Percentiles rank a stretch among this genome's conserved stretches.
Evolutionary conservation across 371 early-diverging fungal species (phyloP).

Genomic region (Syncephalastrum sp.): DNA sequence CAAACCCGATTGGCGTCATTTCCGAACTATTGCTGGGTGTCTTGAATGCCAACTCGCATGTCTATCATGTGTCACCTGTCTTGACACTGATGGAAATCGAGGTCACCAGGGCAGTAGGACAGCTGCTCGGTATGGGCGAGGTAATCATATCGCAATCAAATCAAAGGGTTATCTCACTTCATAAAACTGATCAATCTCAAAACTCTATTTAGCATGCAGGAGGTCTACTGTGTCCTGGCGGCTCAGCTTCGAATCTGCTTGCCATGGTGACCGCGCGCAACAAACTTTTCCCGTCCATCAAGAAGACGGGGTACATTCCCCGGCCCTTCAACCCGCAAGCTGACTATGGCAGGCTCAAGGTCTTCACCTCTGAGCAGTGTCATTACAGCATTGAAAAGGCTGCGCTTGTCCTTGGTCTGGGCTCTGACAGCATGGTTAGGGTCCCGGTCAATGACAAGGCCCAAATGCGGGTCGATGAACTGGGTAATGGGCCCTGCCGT

Average conservation of each 20-base stretch:
- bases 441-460: constrained; percentile 71
- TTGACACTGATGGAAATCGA: constrained; percentile 74
- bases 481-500: constrained; percentile 41
- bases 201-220: constrained; percentile 40
- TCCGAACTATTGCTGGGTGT: constrained; percentile 73
- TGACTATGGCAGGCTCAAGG: constrained; percentile 53
- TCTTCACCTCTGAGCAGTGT: constrained; percentile 75
- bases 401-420: constrained; percentile 76
- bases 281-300: constrained; percentile 63
- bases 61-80: constrained; percentile 78
- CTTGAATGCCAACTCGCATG: constrained; percentile 82
- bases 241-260: constrained; percentile 77
- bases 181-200: not conserved
- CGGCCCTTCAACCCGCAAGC: constrained; percentile 33
- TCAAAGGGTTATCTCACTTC: not conserved
- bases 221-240: constrained; percentile 81
- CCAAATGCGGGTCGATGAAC: constrained; percentile 58
- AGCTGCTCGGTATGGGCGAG: constrained; percentile 58
- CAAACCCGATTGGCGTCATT: constrained; percentile 79
- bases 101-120: constrained; percentile 57
- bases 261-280: constrained; percentile 83
- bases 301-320: constrained; percentile 52
- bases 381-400: constrained; percentile 85
- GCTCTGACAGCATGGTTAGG: constrained; percentile 63
- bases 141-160: constrained; percentile 13